Base-by-base conservation (phyloP, 306 rosid genomes). In the Spatholobus suberectus region DNA sequence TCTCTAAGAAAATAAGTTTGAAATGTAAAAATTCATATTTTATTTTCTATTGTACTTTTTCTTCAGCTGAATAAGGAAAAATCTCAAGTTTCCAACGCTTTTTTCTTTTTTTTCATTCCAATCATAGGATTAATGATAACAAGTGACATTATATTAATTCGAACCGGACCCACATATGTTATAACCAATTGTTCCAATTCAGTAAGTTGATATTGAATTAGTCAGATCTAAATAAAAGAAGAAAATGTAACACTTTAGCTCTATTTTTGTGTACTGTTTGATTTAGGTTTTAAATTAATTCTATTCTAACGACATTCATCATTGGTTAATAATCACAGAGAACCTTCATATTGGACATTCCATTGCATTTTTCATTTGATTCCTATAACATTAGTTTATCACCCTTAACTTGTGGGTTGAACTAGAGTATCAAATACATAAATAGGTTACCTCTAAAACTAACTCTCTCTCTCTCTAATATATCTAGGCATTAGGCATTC, bases 291-390 rank as follows among this genome's bases (percentile, higher is more conserved):
- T 11, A 44, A 6, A 43, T 10, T 24, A 40, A 40, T 15, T 55
- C 17, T 41, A 20, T 59, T 17, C 4, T 54, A 55, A 6, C 21
- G 51, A 0, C 32, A 34, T 43, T 59, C 29, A 58, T 21, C 4
- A 61, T 76, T 76, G 21, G 20, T 43, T 43, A 76, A 61, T n/a
- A 27, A 76, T 44, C 43, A 76, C 27, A 41, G 11, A 29, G 54
- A 62, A 44, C 51, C 27, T 72, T 71, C 49, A 18, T 29, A 8
- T 66, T 66, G 6, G 63, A 32, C 51, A 46, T 18, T 11, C 1
- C 44, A 17, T 24, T 26, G 57, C 26, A 5, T 43, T 9, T 34
- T 59, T 18, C 5, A 41, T 59, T 44, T 40, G 57, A 61, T 26
- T 61, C 58, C 10, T 10, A 59, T 12, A 37, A 58, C 5, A 15